Conservation (phyloP, 257 asterid species). For the Haberlea rhodopensis region DNA sequence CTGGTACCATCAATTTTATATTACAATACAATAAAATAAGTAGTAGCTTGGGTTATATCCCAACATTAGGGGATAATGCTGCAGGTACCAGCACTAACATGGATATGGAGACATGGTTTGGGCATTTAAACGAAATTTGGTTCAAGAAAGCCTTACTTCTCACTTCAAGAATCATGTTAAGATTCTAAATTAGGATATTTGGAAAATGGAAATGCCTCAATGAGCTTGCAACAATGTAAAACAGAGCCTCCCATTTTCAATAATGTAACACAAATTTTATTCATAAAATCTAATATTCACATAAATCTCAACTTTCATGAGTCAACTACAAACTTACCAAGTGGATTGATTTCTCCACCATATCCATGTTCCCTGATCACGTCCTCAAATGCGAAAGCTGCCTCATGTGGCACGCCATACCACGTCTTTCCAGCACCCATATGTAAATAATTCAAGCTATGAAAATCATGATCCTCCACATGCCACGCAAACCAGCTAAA, state of each 20-base stretch:
- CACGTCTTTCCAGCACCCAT: slow-evolving; percentile 91
- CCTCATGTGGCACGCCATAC: slow-evolving; percentile 97
- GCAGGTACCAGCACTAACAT: neutral
- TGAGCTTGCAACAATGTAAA: neutral
- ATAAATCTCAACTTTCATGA: neutral
- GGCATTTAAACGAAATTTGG: neutral
- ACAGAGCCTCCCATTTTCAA: slow-evolving; percentile 12
- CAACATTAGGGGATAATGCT: neutral
- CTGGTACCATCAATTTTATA: neutral
- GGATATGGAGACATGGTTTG: neutral
- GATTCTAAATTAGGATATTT: neutral
- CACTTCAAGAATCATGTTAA: slow-evolving; percentile 10
- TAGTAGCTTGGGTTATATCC: neutral
- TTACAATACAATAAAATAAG: neutral
- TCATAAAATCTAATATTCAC: slow-evolving; percentile 4
- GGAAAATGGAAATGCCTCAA: neutral
- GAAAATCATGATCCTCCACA: slow-evolving; percentile 99
- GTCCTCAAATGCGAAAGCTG: slow-evolving; percentile 94
- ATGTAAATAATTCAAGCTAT: slow-evolving; percentile 93
- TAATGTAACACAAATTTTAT: slow-evolving; percentile 12
- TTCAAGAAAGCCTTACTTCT: neutral
- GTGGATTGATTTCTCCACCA: slow-evolving; percentile 96
- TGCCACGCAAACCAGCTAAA: slow-evolving; percentile 99
- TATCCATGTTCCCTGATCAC: slow-evolving; percentile 92
- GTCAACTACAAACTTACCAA: slow-evolving; percentile 49